A percentile compares a stretch with the other conserved stretches of the same genome.
Conservation (phyloP, 2,329 filamentous ascomycete species). For the Colletotrichum zoysiae region DNA sequence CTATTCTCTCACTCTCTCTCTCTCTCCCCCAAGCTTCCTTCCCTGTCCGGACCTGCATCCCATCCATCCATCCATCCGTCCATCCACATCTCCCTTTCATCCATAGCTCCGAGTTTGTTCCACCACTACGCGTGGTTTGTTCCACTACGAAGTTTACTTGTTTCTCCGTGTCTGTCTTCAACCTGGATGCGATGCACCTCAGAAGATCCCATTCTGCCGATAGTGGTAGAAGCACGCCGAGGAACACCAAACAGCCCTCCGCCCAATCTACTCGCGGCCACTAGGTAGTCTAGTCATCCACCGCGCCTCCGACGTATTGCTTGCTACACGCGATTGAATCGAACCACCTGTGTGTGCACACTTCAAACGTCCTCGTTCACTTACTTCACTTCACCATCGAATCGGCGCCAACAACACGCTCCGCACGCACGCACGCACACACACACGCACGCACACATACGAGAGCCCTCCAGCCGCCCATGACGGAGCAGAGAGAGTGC, state of each 20-base stretch:
- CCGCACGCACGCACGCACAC: background rate
- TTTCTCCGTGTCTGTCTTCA: slow-evolving; percentile 33
- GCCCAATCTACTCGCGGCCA: slow-evolving; percentile 31
- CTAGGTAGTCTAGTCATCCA: slow-evolving; percentile 2
- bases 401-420: background rate
- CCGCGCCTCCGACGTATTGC: background rate
- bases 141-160: slow-evolving; percentile 19
- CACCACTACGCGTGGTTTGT: background rate
- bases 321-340: slow-evolving; percentile 6
- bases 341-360: background rate
- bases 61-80: background rate
- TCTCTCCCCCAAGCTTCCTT: slow-evolving; percentile 19
- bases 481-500: background rate
- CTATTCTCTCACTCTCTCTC: slow-evolving; percentile 27
- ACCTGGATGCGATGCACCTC: background rate
- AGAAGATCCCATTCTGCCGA: slow-evolving; percentile 28
- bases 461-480: background rate
- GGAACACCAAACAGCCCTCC: background rate
- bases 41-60: slow-evolving; percentile 9
- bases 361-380: background rate
- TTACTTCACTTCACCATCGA: background rate
- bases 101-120: slow-evolving; percentile 4
- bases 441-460: background rate
- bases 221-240: slow-evolving; percentile 19
- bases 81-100: background rate